Evolutionary conservation across 371 early-diverging fungal species (phyloP).

Genomic region (Haplosporangium sp.): DNA sequence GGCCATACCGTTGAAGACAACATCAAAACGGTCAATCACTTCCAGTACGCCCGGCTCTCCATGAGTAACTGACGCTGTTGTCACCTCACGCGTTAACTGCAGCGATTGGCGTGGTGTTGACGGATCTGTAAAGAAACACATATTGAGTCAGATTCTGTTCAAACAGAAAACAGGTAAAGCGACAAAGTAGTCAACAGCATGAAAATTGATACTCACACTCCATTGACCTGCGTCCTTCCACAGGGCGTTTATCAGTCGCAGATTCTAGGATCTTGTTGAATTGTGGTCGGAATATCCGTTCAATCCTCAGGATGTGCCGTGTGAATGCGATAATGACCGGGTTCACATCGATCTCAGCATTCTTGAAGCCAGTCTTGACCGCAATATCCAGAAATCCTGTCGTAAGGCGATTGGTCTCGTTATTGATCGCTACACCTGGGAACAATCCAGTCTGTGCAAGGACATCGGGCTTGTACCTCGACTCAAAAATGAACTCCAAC

Average conservation of each 20-base stretch:
- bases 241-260: slow-evolving; percentile 39
- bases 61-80: neutral
- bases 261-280: slow-evolving; percentile 53
- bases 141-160: no score
- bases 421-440: slow-evolving; percentile 17
- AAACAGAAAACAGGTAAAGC: no score
- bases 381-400: slow-evolving; percentile 68
- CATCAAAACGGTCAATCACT: slow-evolving; percentile 38
- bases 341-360: slow-evolving; percentile 64
- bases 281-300: slow-evolving; percentile 74
- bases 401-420: slow-evolving; percentile 38
- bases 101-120: slow-evolving; percentile 48
- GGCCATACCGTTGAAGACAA: slow-evolving; percentile 55
- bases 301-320: slow-evolving; percentile 76
- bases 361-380: slow-evolving; percentile 60
- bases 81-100: slow-evolving; percentile 32
- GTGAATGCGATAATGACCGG: slow-evolving; percentile 80
- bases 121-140: slow-evolving; percentile 20
- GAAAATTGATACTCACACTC: slow-evolving; percentile 23
- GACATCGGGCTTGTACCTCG: slow-evolving; percentile 39
- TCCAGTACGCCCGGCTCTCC: slow-evolving; percentile 23
- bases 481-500: slow-evolving; percentile 45
- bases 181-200: neutral
- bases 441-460: slow-evolving; percentile 29
- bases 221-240: slow-evolving; percentile 27